Evolutionary conservation across 768 basidiomycete species (phyloP), one percentile per base, ranked within the genome.

Genomic region (Strobilomyces confusus): DNA sequence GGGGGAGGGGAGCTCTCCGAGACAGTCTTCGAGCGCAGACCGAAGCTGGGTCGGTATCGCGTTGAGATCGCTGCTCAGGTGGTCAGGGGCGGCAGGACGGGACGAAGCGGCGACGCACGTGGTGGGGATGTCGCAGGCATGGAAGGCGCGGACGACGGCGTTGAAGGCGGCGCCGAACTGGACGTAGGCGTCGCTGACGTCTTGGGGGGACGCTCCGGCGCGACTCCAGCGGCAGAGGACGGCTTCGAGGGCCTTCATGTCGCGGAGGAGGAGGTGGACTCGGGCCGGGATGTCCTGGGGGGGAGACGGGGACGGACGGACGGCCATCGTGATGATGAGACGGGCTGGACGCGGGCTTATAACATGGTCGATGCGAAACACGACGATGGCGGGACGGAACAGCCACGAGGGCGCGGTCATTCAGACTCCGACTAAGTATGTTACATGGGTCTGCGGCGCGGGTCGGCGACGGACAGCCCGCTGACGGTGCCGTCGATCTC

Each of bases 181-280:
- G 49, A 98, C 89, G 68, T 93, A 98, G 49, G 89, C 80, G 68
- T 95, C 84, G 76, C 89, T 92, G 63, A 98, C 92, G 63, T 91
- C 75, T 14, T 70, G 73, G 49, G 92, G 87, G 2, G 78, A 71
- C 1, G 82, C 82, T 42, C 79, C 73, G 4, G 77, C 73, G 1
- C 71, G 56, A 45, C 84, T 80, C 92, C 93, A 95, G 54, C 78
- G 78, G 25, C 72, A 76, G 43, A 95, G 78, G 2, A 79, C 71
- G 15, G 89, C 83, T 61, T 95, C 84, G 17, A 98, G 81, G 51
- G 81, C 78, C 61, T 87, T 89, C n/a, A 92, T 95, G 41, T 89
- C 84, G 4, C 84, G 77, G 22, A 98, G 81, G 23, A 98, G 80
- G 44, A 70, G 75, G 48, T 77, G 78, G 6, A 89, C 85, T n/a